These are phyloP conservation scores for Catharanthus roseus DNA, from an alignment of 257 asterid species.

Conservation along the genomic window DNA sequence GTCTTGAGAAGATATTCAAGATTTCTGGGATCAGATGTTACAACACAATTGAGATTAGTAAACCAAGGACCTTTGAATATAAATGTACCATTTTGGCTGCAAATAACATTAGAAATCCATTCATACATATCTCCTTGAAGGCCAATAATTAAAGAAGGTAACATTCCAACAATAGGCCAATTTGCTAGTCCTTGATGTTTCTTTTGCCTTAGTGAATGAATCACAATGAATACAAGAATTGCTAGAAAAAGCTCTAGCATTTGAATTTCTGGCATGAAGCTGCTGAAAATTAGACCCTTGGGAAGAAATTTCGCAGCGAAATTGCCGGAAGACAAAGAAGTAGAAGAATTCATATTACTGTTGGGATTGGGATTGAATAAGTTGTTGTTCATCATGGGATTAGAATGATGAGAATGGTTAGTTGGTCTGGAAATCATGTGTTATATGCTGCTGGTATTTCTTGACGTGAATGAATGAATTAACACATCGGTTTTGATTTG, in stretches of 20 bases:
- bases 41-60: constrained; percentile 76
- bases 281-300: no score
- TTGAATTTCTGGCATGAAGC: constrained; percentile 46
- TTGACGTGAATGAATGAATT: constrained; percentile 37
- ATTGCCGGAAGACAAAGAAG: background rate
- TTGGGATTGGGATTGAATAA: constrained; percentile 13
- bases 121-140: constrained; percentile 56
- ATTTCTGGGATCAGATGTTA: constrained; percentile 75
- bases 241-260: constrained; percentile 56
- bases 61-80: constrained; percentile 73
- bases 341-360: constrained; percentile 16
- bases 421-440: constrained; percentile 34
- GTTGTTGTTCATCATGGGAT: constrained; percentile 28
- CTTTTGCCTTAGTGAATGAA: constrained; percentile 43
- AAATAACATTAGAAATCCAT: constrained; percentile 59
- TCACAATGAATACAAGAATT: constrained; percentile 36
- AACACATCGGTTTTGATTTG: constrained; percentile 23
- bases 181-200: constrained; percentile 49
- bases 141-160: constrained; percentile 68
- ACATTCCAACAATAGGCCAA: constrained; percentile 90
- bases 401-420: constrained; percentile 33
- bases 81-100: constrained; percentile 60
- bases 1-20: constrained; percentile 80
- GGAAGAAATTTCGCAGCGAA: background rate
- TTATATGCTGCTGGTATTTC: constrained; percentile 30